Evolutionary conservation across 495 filamentous ascomycete species (phyloP).

Genomic region (Aspergillus ostianus): DNA sequence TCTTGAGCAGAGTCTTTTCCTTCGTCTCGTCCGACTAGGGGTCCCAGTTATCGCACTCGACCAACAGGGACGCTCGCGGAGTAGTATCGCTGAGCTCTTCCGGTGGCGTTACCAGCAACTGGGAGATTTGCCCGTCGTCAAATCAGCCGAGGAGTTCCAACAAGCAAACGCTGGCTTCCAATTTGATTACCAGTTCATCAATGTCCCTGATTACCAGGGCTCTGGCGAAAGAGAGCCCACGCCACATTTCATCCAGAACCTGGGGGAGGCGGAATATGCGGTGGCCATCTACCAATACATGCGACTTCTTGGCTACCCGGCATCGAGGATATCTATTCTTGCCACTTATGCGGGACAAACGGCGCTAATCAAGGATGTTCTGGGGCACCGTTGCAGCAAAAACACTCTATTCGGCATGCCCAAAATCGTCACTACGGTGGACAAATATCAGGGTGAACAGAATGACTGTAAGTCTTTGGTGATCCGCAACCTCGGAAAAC

Average conservation of each 20-base stretch:
- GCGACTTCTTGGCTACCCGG: constrained; percentile 95
- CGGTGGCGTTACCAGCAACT: constrained; percentile 88
- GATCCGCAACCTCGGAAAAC: background rate
- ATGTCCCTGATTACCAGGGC: constrained; percentile 92
- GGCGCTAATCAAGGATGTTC: constrained; percentile 84
- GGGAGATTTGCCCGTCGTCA: constrained; percentile 73
- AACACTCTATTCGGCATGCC: constrained; percentile 88
- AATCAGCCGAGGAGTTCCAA: constrained; percentile 66
- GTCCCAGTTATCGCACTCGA: constrained; percentile 89
- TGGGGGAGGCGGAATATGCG: constrained; percentile 95
- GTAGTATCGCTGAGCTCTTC: constrained; percentile 86
- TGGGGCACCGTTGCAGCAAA: constrained; percentile 79
- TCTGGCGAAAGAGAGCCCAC: constrained; percentile 83
- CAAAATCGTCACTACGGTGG: constrained; percentile 87
- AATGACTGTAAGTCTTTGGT: constrained; percentile 79
- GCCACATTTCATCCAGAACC: constrained; percentile 96
- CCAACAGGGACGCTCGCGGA: constrained; percentile 84
- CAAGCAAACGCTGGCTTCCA: constrained; percentile 87
- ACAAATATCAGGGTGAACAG: constrained; percentile 99
- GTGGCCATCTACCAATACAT: constrained; percentile 97
- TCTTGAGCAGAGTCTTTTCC: constrained; percentile 92
- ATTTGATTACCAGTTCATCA: constrained; percentile 96
- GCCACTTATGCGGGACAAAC: constrained; percentile 94
- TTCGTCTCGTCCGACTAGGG: constrained; percentile 82
- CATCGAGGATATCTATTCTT: constrained; percentile 83